Conservation (phyloP, 2,329 filamentous ascomycete species). For the Botrytis paeoniae region DNA sequence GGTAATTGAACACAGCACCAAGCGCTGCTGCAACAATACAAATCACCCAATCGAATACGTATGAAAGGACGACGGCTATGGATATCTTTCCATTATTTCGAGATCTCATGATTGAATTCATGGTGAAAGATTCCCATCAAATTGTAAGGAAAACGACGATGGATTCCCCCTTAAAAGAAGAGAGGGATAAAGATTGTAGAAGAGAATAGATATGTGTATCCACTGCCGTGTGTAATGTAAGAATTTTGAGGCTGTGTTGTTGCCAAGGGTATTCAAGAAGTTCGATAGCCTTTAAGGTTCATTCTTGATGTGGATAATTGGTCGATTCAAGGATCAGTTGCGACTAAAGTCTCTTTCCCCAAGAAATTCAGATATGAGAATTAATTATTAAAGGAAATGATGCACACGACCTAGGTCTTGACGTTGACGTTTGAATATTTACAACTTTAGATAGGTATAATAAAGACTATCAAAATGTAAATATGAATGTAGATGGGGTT, state of each 20-base stretch:
- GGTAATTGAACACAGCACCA: conserved; percentile 9
- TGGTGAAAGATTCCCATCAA: background rate
- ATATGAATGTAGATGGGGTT: background rate
- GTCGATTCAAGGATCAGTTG: background rate
- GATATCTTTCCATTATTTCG: conserved; percentile 16
- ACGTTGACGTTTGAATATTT: background rate
- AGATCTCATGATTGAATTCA: conserved; percentile 12
- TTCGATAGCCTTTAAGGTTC: background rate
- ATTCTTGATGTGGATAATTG: background rate
- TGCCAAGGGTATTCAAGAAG: background rate
- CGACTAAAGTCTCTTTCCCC: background rate
- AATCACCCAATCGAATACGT: conserved; percentile 18
- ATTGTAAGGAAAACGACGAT: background rate
- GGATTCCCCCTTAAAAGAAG: background rate
- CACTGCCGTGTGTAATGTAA: background rate
- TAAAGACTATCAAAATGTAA: background rate
- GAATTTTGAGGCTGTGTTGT: conserved; percentile 3
- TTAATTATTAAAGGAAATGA: background rate
- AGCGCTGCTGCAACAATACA: conserved; percentile 11
- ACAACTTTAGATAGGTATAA: background rate
- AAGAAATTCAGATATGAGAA: background rate
- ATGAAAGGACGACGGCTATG: conserved; percentile 10
- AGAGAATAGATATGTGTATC: background rate
- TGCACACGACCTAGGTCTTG: background rate
- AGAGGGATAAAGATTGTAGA: background rate